Base-by-base conservation (phyloP, 768 basidiomycete species). In the Lactifluus pinguis region DNA sequence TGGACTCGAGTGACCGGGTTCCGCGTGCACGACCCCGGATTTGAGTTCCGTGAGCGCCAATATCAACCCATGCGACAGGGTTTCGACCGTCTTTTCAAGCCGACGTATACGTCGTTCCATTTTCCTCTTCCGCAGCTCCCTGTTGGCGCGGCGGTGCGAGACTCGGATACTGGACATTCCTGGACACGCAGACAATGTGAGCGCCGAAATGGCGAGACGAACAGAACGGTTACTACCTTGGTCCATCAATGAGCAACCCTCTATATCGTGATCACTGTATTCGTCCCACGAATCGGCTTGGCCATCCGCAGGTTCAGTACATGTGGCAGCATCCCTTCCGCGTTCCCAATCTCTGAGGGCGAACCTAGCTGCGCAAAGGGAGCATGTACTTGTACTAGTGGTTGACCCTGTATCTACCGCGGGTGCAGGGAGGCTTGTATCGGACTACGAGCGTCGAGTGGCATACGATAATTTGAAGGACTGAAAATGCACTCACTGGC, bases 21-120 rank as follows among this genome's bases (percentile, higher is more conserved):
- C 50, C 13, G 50, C 32, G 9, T 36, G 50, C n/a, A 30, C 21
- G 25, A 1, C 47, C 36, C 34, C 32, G 6, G 50, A 36, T 15
- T 38, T 51, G 34, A 36, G 57, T 42, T 42, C 49, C 2, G 42
- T 52, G 41, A 51, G 53, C 6, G 60, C 60, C 21, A 61, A 13
- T 21, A 55, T 39, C 34, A 56, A 11, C 6, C 41, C 59, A 9
- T 55, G 53, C 8, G 59, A 60, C 32, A 55, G 32, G 14, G 49
- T 44, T 39, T 61, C 54, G 15, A 56, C 34, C 17, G 54, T 56
- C 54, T 56, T 56, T 14, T 61, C 54, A 7, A 61, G 49, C 29
- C 42, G 32, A 6, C 32, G 60, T 11, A 61, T 30, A 36, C 57
- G 57, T 2, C 42, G 41, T 32, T 32, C 15, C 21, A 14, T 34